Evolutionary conservation across 2,329 filamentous ascomycete species (phyloP), one percentile per base, ranked within the genome.

Genomic region (Delphinella strobiligena): DNA sequence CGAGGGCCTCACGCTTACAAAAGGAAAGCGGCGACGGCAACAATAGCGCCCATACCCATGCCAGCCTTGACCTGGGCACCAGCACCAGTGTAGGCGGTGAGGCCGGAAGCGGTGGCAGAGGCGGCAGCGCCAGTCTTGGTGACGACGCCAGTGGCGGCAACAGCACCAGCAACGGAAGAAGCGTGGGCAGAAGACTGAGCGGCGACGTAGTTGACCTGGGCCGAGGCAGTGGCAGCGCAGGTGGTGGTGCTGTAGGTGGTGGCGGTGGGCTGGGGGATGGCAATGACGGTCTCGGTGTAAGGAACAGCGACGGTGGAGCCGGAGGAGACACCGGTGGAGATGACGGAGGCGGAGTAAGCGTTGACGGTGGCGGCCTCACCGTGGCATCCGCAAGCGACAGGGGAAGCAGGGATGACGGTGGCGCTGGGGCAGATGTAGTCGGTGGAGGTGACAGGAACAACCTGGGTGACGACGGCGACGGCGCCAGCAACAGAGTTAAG

Each of bases 11-110:
- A n/a, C n/a, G 34, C 40, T 44, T 44, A 44, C 15, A 41, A 30
- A 16, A 41, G n/a, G 42, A 44, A 32, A 18, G 38, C 42, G 18
- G 38, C 38, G 33, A 18, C 38, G 34, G 30, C 42, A 31, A 37
- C 31, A 12, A 44, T 27, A 18, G 34, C 38, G 15, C 35, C 41
- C 33, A 39, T 34, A 35, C 38, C 42, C 22, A 19, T 37, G 24
- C 31, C 37, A 33, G 37, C 41, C 31, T 38, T 44, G 36, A 42
- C 36, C 31, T 41, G 35, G 34, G 36, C 41, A 22, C 27, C 38
- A 34, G 27, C 42, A 33, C 38, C 36, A 30, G 45, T 43, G 27
- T 16, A 37, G 35, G 31, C 31, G 39, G 38, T 32, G 33, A 34
- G 30, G n/a, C 19, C 22, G 32, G 40, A 33, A 24, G 19, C 33